These are phyloP conservation scores for Chalaropsis ovoidea DNA, from an alignment of 2,329 filamentous ascomycete species.

Conservation along the genomic window DNA sequence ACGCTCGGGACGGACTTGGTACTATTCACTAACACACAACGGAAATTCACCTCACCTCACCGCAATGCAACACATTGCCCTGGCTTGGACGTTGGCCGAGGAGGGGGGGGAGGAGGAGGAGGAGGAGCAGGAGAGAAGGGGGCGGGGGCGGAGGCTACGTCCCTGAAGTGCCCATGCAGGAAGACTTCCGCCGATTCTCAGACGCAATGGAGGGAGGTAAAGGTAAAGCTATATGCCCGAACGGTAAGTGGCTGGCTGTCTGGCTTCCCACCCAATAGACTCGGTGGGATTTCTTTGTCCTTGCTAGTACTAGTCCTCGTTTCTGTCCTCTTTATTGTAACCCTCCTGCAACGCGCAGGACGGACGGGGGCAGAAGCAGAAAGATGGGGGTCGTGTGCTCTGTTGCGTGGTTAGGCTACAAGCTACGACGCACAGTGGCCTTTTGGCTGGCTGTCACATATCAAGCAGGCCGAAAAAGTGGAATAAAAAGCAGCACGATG, in stretches of 20 bases:
- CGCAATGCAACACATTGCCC: not conserved
- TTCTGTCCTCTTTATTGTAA: not conserved
- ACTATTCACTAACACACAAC: not conserved
- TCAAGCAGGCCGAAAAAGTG: not conserved
- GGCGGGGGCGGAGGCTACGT: not conserved
- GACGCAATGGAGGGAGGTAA: not conserved
- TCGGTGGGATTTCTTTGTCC: not conserved
- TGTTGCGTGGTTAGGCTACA: not conserved
- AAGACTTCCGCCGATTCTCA: not conserved
- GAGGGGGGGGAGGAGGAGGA: not conserved
- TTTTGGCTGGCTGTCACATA: constrained; percentile 9
- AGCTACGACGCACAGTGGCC: constrained; percentile 7
- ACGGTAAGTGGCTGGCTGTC: constrained; percentile 4
- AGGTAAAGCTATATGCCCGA: constrained; percentile 7
- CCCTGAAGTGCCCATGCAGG: not conserved
- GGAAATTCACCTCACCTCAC: not conserved
- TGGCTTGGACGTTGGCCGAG: not conserved
- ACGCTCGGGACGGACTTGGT: not conserved
- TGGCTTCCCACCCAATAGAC: not conserved
- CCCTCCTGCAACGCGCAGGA: not conserved
- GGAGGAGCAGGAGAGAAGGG: not conserved
- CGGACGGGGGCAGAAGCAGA: too few species aligned
- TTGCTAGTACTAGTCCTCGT: not conserved
- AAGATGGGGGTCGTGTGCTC: not conserved
- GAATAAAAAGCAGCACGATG: not conserved